A percentile compares a stretch with the other conserved stretches of the same genome.
These are phyloP conservation scores for Puccinellia tenuiflora DNA, from an alignment of 176 grass and related monocot species.

Conservation along the genomic window DNA sequence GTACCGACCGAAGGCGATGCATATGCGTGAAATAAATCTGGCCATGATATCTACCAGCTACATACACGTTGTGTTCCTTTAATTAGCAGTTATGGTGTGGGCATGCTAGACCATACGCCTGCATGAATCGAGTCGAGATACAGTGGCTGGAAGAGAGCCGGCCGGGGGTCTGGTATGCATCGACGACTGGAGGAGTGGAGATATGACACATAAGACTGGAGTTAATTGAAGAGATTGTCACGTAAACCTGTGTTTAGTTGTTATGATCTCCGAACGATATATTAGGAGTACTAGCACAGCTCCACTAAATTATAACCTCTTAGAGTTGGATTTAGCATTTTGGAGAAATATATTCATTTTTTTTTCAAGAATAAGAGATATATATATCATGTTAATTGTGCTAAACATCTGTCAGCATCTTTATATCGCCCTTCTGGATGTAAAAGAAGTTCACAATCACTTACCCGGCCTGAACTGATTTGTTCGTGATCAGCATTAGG, in stretches of 20 bases:
- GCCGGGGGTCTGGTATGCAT: background rate
- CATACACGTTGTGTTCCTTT: background rate
- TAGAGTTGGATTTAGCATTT: background rate
- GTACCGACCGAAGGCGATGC: background rate
- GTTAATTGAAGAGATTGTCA: background rate
- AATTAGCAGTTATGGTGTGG: background rate
- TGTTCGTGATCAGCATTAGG: background rate
- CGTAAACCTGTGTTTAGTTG: background rate
- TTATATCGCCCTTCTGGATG: background rate
- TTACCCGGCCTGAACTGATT: background rate
- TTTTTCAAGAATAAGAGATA: too few relatives aligned
- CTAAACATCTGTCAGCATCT: background rate
- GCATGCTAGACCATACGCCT: background rate
- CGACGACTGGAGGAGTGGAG: background rate
- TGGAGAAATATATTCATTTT: background rate
- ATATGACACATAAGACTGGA: background rate
- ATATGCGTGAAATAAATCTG: background rate
- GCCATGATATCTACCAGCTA: background rate
- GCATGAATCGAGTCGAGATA: background rate
- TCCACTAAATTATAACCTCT: too few relatives aligned
- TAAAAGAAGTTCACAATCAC: background rate
- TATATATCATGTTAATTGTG: background rate
- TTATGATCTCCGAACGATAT: background rate
- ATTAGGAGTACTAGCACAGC: too few relatives aligned
- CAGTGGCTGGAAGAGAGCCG: background rate